Percentiles rank a stretch among this genome's conserved stretches.
Evolutionary conservation across 306 rosid genomes (phyloP).

Genomic region (Cicer cuneatum): DNA sequence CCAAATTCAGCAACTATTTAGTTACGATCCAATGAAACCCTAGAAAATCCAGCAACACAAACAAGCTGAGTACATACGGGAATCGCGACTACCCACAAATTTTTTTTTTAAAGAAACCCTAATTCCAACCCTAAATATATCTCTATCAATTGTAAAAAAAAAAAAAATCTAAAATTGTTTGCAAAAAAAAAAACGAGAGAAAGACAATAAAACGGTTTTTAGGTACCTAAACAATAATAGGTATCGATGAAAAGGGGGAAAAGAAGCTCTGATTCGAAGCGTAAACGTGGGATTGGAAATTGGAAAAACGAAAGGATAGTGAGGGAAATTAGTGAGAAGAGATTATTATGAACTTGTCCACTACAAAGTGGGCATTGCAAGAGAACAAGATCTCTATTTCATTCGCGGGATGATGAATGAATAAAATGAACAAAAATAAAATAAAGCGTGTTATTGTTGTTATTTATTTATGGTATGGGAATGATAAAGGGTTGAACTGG

Average conservation of each 20-base stretch:
- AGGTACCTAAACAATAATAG: constrained; percentile 25
- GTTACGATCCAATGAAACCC: constrained; percentile 46
- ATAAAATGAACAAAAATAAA: neutral
- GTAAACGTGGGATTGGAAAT: constrained; percentile 12
- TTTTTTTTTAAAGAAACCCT: too few species aligned
- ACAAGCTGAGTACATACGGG: constrained; percentile 25
- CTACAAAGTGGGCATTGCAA: constrained; percentile 34
- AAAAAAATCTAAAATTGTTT: constrained; percentile 12
- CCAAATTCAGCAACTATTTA: constrained; percentile 26
- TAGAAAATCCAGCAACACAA: constrained; percentile 41
- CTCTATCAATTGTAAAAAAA: neutral
- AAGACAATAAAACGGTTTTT: constrained; percentile 27
- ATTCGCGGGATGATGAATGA: neutral
- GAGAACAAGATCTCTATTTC: constrained; percentile 37
- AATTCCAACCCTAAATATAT: constrained; percentile 14
- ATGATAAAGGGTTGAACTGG: neutral
- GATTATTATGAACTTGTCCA: constrained; percentile 26
- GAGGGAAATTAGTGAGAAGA: constrained; percentile 24
- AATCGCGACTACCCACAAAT: constrained; percentile 6
- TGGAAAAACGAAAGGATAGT: neutral
- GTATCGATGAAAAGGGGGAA: constrained; percentile 41
- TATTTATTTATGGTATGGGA: neutral
- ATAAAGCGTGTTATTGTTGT: neutral
- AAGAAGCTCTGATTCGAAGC: constrained; percentile 39
- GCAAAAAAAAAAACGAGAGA: neutral